These are phyloP conservation scores for Mortierella sp. DNA, from an alignment of 371 early-diverging fungal genomes.

Conservation along the genomic window DNA sequence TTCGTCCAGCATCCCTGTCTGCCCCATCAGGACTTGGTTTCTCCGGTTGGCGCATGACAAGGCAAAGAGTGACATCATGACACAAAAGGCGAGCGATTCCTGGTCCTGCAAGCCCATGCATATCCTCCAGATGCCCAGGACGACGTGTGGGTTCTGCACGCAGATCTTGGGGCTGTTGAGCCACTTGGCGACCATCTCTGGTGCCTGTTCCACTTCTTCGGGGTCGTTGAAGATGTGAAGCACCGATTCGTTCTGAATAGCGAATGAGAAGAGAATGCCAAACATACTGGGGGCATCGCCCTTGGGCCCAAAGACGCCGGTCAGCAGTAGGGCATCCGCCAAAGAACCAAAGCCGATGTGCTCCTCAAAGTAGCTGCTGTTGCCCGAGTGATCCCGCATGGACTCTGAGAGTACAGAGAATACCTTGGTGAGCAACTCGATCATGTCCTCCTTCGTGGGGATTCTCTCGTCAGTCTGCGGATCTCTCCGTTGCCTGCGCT, in stretches of 20 bases:
- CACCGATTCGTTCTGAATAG: conserved; percentile 65
- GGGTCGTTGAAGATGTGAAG: conserved; percentile 63
- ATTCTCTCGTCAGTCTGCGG: conserved; percentile 47
- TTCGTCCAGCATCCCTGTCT: conserved; percentile 67
- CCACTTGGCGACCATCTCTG: conserved; percentile 57
- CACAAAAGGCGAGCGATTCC: conserved; percentile 59
- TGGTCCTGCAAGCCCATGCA: conserved; percentile 61
- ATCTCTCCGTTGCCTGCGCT: conserved; percentile 41
- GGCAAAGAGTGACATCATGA: conserved; percentile 64
- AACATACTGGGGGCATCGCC: conserved; percentile 63
- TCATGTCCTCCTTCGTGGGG: conserved; percentile 53
- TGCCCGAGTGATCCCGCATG: conserved; percentile 69
- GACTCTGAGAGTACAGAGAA: conserved; percentile 72
- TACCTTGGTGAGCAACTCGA: conserved; percentile 62
- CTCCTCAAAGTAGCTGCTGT: conserved; percentile 66
- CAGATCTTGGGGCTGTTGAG: conserved; percentile 54
- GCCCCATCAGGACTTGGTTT: conserved; percentile 76
- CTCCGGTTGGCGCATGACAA: conserved; percentile 69
- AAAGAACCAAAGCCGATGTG: conserved; percentile 70
- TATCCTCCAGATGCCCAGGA: conserved; percentile 66
- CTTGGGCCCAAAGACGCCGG: conserved; percentile 64
- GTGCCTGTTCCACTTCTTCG: conserved; percentile 36
- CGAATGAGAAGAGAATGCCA: conserved; percentile 75
- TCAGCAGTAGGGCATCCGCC: conserved; percentile 73
- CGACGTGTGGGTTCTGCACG: conserved; percentile 70